Base-by-base conservation (phyloP, 1,284 basidiomycete genomes). In the Apiotrichum akiyoshidainum region DNA sequence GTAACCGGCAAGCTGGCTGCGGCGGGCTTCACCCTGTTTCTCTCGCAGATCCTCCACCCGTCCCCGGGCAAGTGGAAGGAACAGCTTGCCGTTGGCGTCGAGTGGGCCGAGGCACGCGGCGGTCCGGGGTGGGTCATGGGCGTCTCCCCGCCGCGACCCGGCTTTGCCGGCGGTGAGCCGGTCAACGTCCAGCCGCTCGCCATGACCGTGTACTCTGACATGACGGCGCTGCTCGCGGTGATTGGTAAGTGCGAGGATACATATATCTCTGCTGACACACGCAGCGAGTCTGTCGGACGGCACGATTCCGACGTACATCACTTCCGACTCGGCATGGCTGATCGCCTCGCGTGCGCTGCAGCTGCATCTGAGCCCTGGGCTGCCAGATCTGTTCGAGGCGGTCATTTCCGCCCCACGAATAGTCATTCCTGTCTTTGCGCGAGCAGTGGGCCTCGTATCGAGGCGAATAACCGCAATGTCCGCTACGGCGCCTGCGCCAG, bases 331-430 rank as follows among this genome's bases (percentile, higher is more conserved):
- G n/a, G 34, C 45, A 19, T 57, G 55, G 55, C 45, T 57, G 3
- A 40, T 57, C 31, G 50, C 55, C 33, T 42, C 45, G 37, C 55
- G 55, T n/a, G 55, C 55, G 11, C 55, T 57, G 31, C 55, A 57
- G 46, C 37, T 57, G 22, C 42, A 48, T 5, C 40, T 52, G 37
- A 26, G 26, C 22, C 55, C 55, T 0, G 40, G 37, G 10, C 45
- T 52, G 12, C 55, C 55, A 4, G 55, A 57, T 21, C 37, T 57
- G 26, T 57, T 57, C 39, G 50, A 57, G 39, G 39, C 50, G 22
- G 22, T 57, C n/a, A 44, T 52, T 39, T 33, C 21, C 37, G 21
- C 50, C 1, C 55, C 55, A 14, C 50, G 55, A 9, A 52, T 57
- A 16, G 33, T 52, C 16, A 47, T 57, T 14, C 55, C 55, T 2